Percentiles rank a stretch among this genome's conserved stretches.
Conservation (phyloP, 257 asterid species). For the Fraxinus anomala region DNA sequence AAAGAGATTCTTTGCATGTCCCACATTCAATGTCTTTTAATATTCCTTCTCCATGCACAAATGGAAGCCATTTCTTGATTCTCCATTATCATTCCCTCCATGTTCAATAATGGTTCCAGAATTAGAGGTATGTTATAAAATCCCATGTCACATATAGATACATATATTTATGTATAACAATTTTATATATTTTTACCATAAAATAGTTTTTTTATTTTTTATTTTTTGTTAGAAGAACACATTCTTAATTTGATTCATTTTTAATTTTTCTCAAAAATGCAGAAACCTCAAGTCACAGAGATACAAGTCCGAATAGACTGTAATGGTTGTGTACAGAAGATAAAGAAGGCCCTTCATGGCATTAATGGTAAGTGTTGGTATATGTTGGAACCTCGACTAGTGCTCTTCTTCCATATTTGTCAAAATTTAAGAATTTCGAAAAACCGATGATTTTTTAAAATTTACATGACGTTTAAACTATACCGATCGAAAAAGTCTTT, state of each 20-base stretch:
- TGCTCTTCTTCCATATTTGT: too few species aligned
- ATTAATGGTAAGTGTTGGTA: slow-evolving; percentile 51
- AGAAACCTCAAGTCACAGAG: slow-evolving; percentile 68
- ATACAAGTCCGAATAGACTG: slow-evolving; percentile 82
- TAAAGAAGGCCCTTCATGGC: slow-evolving; percentile 76
- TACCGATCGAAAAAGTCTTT: too few species aligned
- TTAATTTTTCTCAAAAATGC: slow-evolving; percentile 31
- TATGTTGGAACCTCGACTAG: not conserved
- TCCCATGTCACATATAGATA: not conserved
- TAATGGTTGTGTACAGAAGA: slow-evolving; percentile 81
- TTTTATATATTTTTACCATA: not conserved
- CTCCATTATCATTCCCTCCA: slow-evolving; percentile 35
- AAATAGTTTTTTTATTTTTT: not conserved
- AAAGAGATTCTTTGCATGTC: slow-evolving; percentile 76
- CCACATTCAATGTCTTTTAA: slow-evolving; percentile 68
- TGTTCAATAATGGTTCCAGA: slow-evolving; percentile 44
- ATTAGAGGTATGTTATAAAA: slow-evolving; percentile 46
- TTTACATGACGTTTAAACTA: too few species aligned
- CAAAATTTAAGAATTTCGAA: too few species aligned
- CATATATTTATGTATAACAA: not conserved
- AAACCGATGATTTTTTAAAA: too few species aligned
- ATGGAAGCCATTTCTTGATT: slow-evolving; percentile 62
- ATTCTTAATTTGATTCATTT: slow-evolving; percentile 2
- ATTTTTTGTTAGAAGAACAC: not conserved
- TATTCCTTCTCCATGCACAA: slow-evolving; percentile 64